Percentiles rank a stretch among this genome's conserved stretches.
Conservation (phyloP, 768 basidiomycete genomes). For the Pulveroboletus sp. region DNA sequence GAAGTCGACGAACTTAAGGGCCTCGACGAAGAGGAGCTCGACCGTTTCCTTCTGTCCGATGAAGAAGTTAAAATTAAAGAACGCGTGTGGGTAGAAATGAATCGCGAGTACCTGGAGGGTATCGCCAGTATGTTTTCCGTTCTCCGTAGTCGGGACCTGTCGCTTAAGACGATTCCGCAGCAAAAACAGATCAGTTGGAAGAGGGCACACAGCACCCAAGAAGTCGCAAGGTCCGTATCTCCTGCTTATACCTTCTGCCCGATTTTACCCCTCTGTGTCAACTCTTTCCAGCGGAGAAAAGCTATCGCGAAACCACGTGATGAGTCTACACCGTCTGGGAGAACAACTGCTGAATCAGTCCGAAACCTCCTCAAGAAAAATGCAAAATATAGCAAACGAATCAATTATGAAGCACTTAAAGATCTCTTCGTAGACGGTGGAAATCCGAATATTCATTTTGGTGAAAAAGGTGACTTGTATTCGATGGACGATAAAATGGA, state of each 20-base stretch:
- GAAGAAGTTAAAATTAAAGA: conserved; percentile 85
- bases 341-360: conserved; percentile 32
- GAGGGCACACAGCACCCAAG: conserved; percentile 39
- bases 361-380: conserved; percentile 72
- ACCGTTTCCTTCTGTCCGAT: conserved; percentile 69
- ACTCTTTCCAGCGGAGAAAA: conserved; percentile 58
- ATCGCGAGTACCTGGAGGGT: conserved; percentile 84
- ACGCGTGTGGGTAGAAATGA: conserved; percentile 91
- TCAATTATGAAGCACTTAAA: conserved; percentile 89
- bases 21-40: conserved; percentile 88
- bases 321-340: conserved; percentile 49
- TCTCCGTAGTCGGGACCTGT: conserved; percentile 21
- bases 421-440: conserved; percentile 58
- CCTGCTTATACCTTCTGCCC: conserved; percentile 26
- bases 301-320: conserved; percentile 63
- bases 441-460: conserved; percentile 22
- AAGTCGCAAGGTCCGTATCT: conserved; percentile 76
- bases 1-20: conserved; percentile 59
- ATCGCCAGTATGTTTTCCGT: conserved; percentile 53
- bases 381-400: conserved; percentile 83
- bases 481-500: conserved; percentile 48
- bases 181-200: conserved; percentile 59
- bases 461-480: conserved; percentile 48
- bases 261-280: conserved; percentile 11
- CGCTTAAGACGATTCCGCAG: conserved; percentile 50